Base-by-base conservation (phyloP, 2,329 filamentous ascomycete genomes). In the Emmonsiellopsis sp. region DNA sequence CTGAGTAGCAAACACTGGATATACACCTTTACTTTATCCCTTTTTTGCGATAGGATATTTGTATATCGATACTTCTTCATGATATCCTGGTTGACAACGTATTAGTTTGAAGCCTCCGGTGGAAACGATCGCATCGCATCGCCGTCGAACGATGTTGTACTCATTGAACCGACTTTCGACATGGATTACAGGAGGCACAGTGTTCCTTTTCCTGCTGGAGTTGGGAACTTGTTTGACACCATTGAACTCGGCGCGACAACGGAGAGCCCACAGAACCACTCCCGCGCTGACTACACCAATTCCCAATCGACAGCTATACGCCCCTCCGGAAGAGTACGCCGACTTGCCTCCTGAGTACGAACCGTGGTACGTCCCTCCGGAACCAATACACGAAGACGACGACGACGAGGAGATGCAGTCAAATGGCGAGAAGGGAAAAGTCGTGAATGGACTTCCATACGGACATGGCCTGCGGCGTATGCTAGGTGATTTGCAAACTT, bases 401-500 rank as follows among this genome's bases (percentile, higher is more conserved):
- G 37, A 33, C n/a, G 33, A 9, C 11, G 53, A 3, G 17, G 31
- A 33, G 4, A 42, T 10, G 9, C 37, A 31, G 8, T 5, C 39
- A 11, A 34, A 42, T 43, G 44, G 21, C 8, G 36, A 42, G 5
- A 34, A n/a, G 33, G 43, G 39, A 11, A 37, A 53, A 42, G 27
- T 40, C 31, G 6, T 17, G 33, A 49, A 13, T 6, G 27, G 40
- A 8, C 42, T 52, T 21, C 50, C 50, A 27, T 53, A 47, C 13
- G 33, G 31, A 6, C 33, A 42, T 34, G 51, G 44, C 0, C 10
- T 48, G 40, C 49, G 55, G 36, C 53, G 51, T n/a, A 21, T 57
- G 14, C 39, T 55, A 36, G 55, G 55, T 6, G 55, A 57, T 40
- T 42, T 57, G n/a, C 47, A 57, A 37, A 57, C 55, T 6, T 57